Base-by-base conservation (phyloP, 768 basidiomycete genomes). In the Leccinellum rugosiceps region DNA sequence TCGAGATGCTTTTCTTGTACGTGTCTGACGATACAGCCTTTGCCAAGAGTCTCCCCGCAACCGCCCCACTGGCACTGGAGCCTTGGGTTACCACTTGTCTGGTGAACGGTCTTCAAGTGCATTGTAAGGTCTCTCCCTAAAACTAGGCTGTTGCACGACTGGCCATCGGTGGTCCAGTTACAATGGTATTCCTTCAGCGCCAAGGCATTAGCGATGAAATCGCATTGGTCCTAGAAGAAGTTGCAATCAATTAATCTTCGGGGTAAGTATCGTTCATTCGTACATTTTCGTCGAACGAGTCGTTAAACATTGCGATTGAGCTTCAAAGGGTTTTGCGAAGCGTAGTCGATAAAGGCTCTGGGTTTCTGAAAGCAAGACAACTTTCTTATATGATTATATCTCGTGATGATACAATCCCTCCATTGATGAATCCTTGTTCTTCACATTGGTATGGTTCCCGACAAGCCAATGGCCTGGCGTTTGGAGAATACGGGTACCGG, bases 1-100 rank as follows among this genome's bases (percentile, higher is more conserved):
- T 25, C 52, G 6, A 72, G 61, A 41, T 71, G 71, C 6, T 1
- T 60, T 14, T 69, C 69, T 38, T 67, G 56, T 3, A 72, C 53
- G 23, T 71, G 69, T 1, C 71, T 44, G 5, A 59, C 52, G 19
- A 71, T 43, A 6, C 57, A 59, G 0, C 56, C 62, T 9, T 11
- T 65, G 6, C 9, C 63, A 4, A 70, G 50, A 6, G 2, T 19
- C 0, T 68, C 69, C 3, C 53, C 53, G 10, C 68, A 70, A 6
- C n/a, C 6, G 25, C 19, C 19, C 68, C 68, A 70, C 15, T 1
- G 31, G 34, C 68, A 70, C 7, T 7, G 2, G 13, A 53, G 32
- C 50, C 49, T 60, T 14, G 50, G 35, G 2, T 32, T 11, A 6
- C 48, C 57, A n/a, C 48, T 52, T 3, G n/a, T 45, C 6, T 50